These are phyloP conservation scores for Eimeria necatrix DNA, from an alignment of 169 alveolate species.

Conservation along the genomic window DNA sequence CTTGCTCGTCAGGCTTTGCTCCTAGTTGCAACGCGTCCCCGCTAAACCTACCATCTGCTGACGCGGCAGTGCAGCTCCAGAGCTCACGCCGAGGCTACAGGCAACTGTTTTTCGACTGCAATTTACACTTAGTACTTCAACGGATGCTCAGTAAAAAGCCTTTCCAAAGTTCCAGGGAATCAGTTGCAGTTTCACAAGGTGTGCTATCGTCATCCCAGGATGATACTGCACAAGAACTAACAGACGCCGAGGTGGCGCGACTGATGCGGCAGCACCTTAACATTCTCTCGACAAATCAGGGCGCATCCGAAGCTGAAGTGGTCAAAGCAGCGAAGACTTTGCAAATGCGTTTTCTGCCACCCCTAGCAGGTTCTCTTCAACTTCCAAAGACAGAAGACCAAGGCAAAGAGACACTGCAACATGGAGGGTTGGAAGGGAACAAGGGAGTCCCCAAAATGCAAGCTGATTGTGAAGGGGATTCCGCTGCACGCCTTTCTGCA, in stretches of 20 bases:
- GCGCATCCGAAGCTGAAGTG: slow-evolving; percentile 31
- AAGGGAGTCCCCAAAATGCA: neutral
- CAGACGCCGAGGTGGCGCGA: slow-evolving; percentile 59
- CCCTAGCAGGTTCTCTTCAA: neutral
- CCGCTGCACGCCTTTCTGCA: no score
- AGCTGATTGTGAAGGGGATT: no score
- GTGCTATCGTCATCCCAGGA: neutral
- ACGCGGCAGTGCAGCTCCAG: neutral
- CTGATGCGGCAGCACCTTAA: slow-evolving; percentile 70
- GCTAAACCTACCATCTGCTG: neutral
- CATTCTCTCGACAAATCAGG: neutral
- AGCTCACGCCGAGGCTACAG: slow-evolving; percentile 28
- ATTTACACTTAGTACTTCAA: slow-evolving; percentile 53
- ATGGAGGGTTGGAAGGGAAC: neutral
- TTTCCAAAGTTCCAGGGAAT: neutral
- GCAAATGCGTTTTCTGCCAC: slow-evolving; percentile 8
- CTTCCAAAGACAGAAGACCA: neutral
- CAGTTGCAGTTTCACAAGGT: neutral
- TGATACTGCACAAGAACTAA: neutral
- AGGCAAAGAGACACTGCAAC: neutral
- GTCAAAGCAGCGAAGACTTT: slow-evolving; percentile 17
- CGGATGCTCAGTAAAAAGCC: neutral
- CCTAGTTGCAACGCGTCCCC: slow-evolving; percentile 13
- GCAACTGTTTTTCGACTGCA: slow-evolving; percentile 45
- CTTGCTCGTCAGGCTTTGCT: neutral